Percentiles rank a stretch among this genome's conserved stretches.
These are phyloP conservation scores for Solanum raphanifolium DNA, from an alignment of 257 asterid species.

Conservation along the genomic window DNA sequence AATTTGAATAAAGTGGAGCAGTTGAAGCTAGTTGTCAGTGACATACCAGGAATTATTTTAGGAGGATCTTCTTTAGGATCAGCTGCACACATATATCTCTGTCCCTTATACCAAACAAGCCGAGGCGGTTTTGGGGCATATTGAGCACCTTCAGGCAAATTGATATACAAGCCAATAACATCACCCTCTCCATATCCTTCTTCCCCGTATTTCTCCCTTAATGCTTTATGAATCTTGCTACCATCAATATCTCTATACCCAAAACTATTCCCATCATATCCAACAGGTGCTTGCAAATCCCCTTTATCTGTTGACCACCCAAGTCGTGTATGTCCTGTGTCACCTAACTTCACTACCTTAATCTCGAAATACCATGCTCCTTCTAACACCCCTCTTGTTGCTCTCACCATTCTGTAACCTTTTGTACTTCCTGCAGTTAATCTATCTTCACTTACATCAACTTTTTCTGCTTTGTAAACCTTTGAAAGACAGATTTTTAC, in stretches of 20 bases:
- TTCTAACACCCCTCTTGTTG: conserved; percentile 75
- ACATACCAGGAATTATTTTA: conserved; percentile 76
- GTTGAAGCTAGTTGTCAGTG: neutral
- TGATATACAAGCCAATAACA: conserved; percentile 82
- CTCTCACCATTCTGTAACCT: conserved; percentile 97
- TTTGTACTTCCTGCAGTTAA: conserved; percentile 84
- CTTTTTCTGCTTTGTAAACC: conserved; percentile 88
- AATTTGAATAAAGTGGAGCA: neutral
- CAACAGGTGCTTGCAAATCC: conserved; percentile 97
- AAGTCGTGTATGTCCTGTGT: conserved; percentile 81
- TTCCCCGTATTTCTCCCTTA: conserved; percentile 75
- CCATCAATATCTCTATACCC: conserved; percentile 95
- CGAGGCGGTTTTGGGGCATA: conserved; percentile 65
- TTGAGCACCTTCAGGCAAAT: conserved; percentile 63
- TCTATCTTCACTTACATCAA: conserved; percentile 83
- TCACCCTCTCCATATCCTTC: conserved; percentile 88
- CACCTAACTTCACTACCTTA: conserved; percentile 73
- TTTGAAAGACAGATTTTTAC: conserved; percentile 66
- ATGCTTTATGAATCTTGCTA: conserved; percentile 83
- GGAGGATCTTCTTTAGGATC: conserved; percentile 72
- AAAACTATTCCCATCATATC: conserved; percentile 86
- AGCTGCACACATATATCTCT: conserved; percentile 58
- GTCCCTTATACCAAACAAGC: conserved; percentile 91
- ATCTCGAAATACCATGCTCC: conserved; percentile 98
- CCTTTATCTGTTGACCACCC: conserved; percentile 98